phyloP scores from a whole-genome alignment of 2,329 filamentous ascomycete genomes.

The Tolypocladium tundrense region DNA sequence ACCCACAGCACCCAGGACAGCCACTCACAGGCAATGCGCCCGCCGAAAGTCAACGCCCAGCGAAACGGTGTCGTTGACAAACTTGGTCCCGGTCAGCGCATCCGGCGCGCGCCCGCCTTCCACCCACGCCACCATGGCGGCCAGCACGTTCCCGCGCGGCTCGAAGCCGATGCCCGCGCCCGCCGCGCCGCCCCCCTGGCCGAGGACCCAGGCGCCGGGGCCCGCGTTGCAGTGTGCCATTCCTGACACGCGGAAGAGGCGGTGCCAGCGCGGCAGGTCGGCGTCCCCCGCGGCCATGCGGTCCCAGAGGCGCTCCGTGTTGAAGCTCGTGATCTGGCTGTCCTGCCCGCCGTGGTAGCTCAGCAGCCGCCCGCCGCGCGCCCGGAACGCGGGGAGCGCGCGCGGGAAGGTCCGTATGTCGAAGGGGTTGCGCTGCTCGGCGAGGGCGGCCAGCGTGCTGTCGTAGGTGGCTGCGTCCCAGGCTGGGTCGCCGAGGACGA shows the following conservation, averaged over 20 bases:
- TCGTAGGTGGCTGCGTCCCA: slow-evolving; percentile 24
- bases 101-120: slow-evolving; percentile 31
- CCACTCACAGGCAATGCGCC: slow-evolving; percentile 16
- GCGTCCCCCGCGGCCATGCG: slow-evolving; percentile 20
- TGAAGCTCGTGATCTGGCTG: slow-evolving; percentile 25
- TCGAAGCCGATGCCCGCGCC: slow-evolving; percentile 15
- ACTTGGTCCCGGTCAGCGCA: slow-evolving; percentile 24
- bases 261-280: slow-evolving; percentile 30
- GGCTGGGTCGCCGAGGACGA: slow-evolving; percentile 25
- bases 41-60: slow-evolving; percentile 18
- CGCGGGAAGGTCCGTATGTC: slow-evolving; percentile 26
- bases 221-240: slow-evolving; percentile 42
- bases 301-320: slow-evolving; percentile 13
- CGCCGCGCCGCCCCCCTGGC: slow-evolving; percentile 9
- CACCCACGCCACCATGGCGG: slow-evolving; percentile 38
- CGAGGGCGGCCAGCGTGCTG: slow-evolving; percentile 28
- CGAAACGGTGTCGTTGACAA: slow-evolving; percentile 12
- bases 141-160: slow-evolving; percentile 31
- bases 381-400: slow-evolving; percentile 26
- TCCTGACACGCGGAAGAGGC: slow-evolving; percentile 42
- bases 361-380: slow-evolving; percentile 31
- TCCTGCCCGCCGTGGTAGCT: slow-evolving; percentile 36
- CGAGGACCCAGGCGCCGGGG: slow-evolving; percentile 28
- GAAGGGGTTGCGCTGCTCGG: slow-evolving; percentile 23
- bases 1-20: neutral